These are phyloP conservation scores for Boletus rubescentipes DNA, from an alignment of 768 basidiomycete species.

Conservation along the genomic window DNA sequence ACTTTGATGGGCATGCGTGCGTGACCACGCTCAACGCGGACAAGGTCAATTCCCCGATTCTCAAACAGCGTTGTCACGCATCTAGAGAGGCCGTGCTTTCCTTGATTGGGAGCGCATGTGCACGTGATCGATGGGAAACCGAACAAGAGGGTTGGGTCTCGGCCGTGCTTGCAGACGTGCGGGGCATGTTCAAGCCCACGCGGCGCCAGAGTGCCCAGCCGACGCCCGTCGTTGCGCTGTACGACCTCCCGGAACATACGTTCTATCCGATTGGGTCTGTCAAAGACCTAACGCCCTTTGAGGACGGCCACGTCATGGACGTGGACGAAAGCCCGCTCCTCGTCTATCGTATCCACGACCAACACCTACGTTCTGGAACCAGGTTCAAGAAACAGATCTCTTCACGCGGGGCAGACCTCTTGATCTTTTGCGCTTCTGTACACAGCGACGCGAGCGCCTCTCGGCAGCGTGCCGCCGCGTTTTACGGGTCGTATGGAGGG, in stretches of 20 bases:
- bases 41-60: constrained; percentile 29
- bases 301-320: constrained; percentile 22
- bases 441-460: background rate
- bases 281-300: constrained; percentile 18
- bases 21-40: constrained; percentile 36
- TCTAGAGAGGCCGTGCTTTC: constrained; percentile 24
- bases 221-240: constrained; percentile 23
- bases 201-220: constrained; percentile 5
- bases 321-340: constrained; percentile 14
- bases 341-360: constrained; percentile 22
- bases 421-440: constrained; percentile 23
- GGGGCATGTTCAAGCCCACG: constrained; percentile 20
- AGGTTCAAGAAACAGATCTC: constrained; percentile 27
- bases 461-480: constrained; percentile 16
- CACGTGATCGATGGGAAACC: constrained; percentile 25
- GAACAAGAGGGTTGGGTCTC: constrained; percentile 22
- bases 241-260: constrained; percentile 17
- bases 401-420: constrained; percentile 25
- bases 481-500: constrained; percentile 25
- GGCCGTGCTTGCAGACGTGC: constrained; percentile 23
- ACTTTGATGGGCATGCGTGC: constrained; percentile 38
- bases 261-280: constrained; percentile 4
- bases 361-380: constrained; percentile 19
- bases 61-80: constrained; percentile 28
- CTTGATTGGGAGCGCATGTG: constrained; percentile 19